Base-by-base conservation (phyloP, 1,284 basidiomycete species). In the Ceratobasidium papillatum region DNA sequence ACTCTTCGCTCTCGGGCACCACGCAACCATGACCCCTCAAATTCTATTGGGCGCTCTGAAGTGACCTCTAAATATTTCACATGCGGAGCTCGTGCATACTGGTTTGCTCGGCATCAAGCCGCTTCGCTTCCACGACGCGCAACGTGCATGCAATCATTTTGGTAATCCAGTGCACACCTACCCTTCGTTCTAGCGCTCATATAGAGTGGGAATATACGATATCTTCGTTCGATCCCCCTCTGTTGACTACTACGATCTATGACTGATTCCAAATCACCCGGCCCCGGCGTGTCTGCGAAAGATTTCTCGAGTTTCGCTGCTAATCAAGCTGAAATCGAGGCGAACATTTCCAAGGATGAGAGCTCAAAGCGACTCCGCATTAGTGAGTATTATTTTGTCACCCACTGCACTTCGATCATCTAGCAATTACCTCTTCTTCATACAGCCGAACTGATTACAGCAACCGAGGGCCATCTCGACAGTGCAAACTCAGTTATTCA, bases 401-500 rank as follows among this genome's bases (percentile, higher is more conserved):
- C 17, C 3, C 41, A 22, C 11, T 9, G 17, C 38, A 25, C 14
- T 25, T 25, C 7, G 2, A 19, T 25, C 7, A 30, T 25, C 30
- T 34, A 4, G 34, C 17, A 34, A n/a, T 7, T 30, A 30, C 25
- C 19, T 17, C 27, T 22, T 27, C 17, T 19, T 7, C 14, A 34
- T 41, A 8, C 51, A 69, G 65, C 36, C 32, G 34, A 54, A 32
- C 36, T 69, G 17, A 41, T 69, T 17, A 52, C 51, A 7, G 30
- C 65, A 19, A 56, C 65, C 22, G 65, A 69, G 30, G 65, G 58
- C 2, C 65, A 69, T 32, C 49, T 69, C 22, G 5, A 30, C n/a
- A 43, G 36, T 22, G 47, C 65, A 22, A 69, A 69, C 36, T 69
- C 65, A 3, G 36, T 69, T 14, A 56, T 69, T 27, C 51, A 69